Evolutionary conservation across 345 rosid genomes (phyloP), one percentile per base, ranked within the genome.

Genomic region (Eucalyptus microcorys): DNA sequence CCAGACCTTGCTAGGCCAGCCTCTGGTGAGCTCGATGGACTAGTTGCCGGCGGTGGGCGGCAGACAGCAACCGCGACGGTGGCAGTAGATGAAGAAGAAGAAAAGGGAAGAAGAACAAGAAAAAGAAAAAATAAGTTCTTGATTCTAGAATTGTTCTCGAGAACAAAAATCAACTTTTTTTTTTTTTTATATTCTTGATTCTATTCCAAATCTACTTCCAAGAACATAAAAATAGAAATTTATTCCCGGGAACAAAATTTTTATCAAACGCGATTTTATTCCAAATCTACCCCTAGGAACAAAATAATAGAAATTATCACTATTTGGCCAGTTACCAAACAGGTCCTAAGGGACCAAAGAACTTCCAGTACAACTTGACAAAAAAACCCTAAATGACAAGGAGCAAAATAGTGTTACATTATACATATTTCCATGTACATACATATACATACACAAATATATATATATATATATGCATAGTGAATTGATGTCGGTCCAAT

Each of bases 31-130:
- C 14, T 48, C 14, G 1, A 5, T 0, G 0, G 14, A 12, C 5
- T 0, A 0, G 5, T 48, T 47, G 14, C 0, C 2, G 13, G 48
- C 0, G 5, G 49, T 48, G 49, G 50, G 7, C 1, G 0, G 1
- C 3, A 0, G 0, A 49, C 0, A 0, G 2, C 16, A 49, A 49
- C 16, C 0, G 3, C 3, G 1, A 0, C 6, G 6, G 6, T 49
- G 2, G 16, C 6, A 14, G 0, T 1, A 5, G 0, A 49, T 14
- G 16, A 49, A 49, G 16, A 2, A 49, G 6, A 49, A 48, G 49
- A 48, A 48, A 48, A 48, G 1, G 49, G 15, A 48, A 48, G 49
- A 48, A 49, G 0, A 49, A 49, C 2, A 49, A 14, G 6, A 49
- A 49, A 49, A 49, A 13, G 15, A 14, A 1, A 14, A 49, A 49